Conservation (phyloP, 257 asterid species). For the Solanum tacnaense region DNA sequence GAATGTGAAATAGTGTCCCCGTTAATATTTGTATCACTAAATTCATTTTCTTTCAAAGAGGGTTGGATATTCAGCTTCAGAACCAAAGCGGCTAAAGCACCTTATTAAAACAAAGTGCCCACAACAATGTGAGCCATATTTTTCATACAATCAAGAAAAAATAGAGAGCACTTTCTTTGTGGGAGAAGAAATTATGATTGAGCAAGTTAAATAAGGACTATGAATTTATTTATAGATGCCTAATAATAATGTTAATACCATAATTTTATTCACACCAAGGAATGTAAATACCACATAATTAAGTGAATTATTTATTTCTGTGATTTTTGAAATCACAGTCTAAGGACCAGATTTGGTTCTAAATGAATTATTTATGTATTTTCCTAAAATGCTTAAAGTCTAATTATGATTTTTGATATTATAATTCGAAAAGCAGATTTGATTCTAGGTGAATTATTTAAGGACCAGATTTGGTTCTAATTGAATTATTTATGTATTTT, state of each 20-base stretch:
- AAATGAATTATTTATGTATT: too few relatives aligned
- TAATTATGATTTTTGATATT: not conserved
- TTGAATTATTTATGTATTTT: too few relatives aligned
- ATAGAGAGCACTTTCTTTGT: not conserved
- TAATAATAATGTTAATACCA: too few relatives aligned
- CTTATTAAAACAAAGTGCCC: too few relatives aligned
- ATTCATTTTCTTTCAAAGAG: constrained; percentile 23
- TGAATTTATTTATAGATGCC: not conserved
- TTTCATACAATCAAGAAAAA: not conserved
- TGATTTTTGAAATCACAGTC: not conserved
- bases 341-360: not conserved
- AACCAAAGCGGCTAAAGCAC: too few relatives aligned
- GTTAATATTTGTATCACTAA: constrained; percentile 47
- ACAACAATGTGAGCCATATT: not conserved
- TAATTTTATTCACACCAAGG: too few relatives aligned
- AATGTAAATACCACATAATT: not conserved
- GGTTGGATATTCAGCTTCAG: too few relatives aligned
- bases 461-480: not conserved
- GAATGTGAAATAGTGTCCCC: constrained; percentile 38
- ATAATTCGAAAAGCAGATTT: not conserved
- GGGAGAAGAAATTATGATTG: not conserved
- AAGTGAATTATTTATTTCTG: not conserved
- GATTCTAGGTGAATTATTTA: not conserved
- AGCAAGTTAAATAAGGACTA: not conserved
- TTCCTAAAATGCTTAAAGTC: not conserved